Evolutionary conservation across 2,329 filamentous ascomycete species (phyloP), one percentile per base, ranked within the genome.

Genomic region (Colletotrichum kahawae): DNA sequence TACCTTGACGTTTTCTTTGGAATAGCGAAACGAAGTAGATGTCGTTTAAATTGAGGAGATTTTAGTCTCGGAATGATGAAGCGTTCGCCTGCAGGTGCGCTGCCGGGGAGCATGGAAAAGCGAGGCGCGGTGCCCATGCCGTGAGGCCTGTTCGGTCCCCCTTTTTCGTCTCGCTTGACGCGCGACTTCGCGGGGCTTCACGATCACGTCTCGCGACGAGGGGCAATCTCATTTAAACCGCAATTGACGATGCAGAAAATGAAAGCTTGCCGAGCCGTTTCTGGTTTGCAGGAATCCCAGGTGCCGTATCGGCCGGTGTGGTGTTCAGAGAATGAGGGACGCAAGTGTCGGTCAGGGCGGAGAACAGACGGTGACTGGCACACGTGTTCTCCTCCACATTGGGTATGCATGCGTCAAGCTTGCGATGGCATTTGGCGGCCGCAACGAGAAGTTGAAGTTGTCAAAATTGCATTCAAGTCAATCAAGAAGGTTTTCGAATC

Each of bases 301-400:
- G 10, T 60, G n/a, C 57, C 12, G 18, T 60, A 12, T 60, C 14
- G 18, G 1, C 16, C 21, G 21, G 24, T 3, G 60, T 4, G 60
- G n/a, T 63, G 60, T 63, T 63, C 21, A 27, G 31, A 51, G 43
- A 10, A n/a, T 60, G 60, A 63, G 33, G 33, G 33, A 29, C 33
- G 14, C 13, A 31, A 10, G 38, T 67, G 63, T 36, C 36, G 63
- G 62, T 24, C 57, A 51, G 34, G n/a, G 56, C 14, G 31, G 64
- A 57, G 31, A 43, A 33, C 13, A 16, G 36, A 72, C 57, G 63
- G 56, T 67, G 69, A 67, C 68, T 48, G 54, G 48, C 63, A 75
- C 72, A 75, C 72, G 69, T 74, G 72, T 74, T 75, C 72, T 72
- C 72, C 72, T 75, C 69, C 72, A 75, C 68, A 66, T 75, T 67